Base-by-base conservation (phyloP, 2,329 filamentous ascomycete genomes). In the Plectosphaerella plurivora region DNA sequence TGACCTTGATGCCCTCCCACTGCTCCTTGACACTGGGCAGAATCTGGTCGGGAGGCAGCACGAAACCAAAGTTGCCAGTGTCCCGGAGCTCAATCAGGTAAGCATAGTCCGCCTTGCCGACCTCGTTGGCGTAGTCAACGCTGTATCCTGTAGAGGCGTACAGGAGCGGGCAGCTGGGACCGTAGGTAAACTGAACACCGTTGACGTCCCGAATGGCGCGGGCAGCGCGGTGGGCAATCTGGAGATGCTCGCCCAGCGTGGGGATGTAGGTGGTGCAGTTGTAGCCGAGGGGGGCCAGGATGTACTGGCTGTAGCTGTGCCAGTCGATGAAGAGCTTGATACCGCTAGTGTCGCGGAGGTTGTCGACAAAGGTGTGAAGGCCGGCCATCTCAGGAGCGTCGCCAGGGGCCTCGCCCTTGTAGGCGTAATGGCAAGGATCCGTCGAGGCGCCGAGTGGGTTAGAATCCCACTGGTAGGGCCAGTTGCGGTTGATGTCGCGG, bases 401-500 rank as follows among this genome's bases (percentile, higher is more conserved):
- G n/a, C 68, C 68, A 3, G 72, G 64, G 22, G 61, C 57, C 25
- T 63, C 57, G 33, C 74, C 75, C 58, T 65, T 67, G 59, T 74
- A 81, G 1, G 65, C 69, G 57, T 79, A 65, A 2, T 63, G 65
- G 63, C 77, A 78, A 18, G 77, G 75, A 59, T 78, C 65, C 1
- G 72, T 74, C 1, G 73, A 77, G 4, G 74, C 70, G 39, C 76
- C 76, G 20, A 63, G 68, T 5, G 68, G 64, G 51, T 66, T 68
- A 1, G 71, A 60, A 46, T 68, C 68, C 78, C 77, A 81, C 50
- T 65, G 66, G 50, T 71, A 75, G 42, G 72, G 71, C 77, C 77
- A 81, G 63, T 80, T 80, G 46, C 78, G 72, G 63, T 82, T 81
- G 59, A 79, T 72, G 56, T 82, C 78, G 6, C 68, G 68, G 16